Conservation (phyloP, 2,329 filamentous ascomycete species). For the Trichoderma guizhouense region DNA sequence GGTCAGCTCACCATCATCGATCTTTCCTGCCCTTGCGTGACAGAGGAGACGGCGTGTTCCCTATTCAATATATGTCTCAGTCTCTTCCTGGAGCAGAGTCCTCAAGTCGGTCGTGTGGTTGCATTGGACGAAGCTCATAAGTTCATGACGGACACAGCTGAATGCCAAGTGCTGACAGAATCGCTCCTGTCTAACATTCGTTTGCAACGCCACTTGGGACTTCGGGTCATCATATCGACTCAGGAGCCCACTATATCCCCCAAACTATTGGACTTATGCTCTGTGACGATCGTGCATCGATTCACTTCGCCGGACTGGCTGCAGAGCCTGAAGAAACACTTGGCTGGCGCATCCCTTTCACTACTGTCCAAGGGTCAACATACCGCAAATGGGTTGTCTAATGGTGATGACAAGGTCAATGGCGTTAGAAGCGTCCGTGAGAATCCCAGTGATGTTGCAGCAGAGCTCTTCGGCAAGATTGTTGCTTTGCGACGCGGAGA, state of each 20-base stretch:
- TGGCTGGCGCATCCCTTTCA: conserved; percentile 37
- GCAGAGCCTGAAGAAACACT: conserved; percentile 38
- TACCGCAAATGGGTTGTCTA: not conserved
- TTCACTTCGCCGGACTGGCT: conserved; percentile 68
- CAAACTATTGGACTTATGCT: conserved; percentile 66
- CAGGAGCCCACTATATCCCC: conserved; percentile 73
- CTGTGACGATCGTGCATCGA: conserved; percentile 67
- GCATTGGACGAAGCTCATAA: conserved; percentile 79
- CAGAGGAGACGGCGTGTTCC: conserved; percentile 62
- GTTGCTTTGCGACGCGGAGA: conserved; percentile 43
- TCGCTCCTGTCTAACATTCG: conserved; percentile 61
- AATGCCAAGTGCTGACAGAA: conserved; percentile 58
- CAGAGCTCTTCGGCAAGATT: conserved; percentile 41
- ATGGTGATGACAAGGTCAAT: not conserved
- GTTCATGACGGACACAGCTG: conserved; percentile 58
- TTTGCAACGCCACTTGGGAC: conserved; percentile 66
- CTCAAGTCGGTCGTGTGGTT: conserved; percentile 53
- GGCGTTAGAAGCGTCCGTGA: not conserved
- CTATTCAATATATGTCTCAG: conserved; percentile 70
- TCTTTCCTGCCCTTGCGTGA: conserved; percentile 69
- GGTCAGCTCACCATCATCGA: conserved; percentile 53
- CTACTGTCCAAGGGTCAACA: not conserved
- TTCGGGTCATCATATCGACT: conserved; percentile 67
- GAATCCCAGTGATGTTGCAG: not conserved
- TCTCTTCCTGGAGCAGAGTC: conserved; percentile 57